phyloP scores from a whole-genome alignment of 2,329 filamentous ascomycete species.

The Penicillium sp. region DNA sequence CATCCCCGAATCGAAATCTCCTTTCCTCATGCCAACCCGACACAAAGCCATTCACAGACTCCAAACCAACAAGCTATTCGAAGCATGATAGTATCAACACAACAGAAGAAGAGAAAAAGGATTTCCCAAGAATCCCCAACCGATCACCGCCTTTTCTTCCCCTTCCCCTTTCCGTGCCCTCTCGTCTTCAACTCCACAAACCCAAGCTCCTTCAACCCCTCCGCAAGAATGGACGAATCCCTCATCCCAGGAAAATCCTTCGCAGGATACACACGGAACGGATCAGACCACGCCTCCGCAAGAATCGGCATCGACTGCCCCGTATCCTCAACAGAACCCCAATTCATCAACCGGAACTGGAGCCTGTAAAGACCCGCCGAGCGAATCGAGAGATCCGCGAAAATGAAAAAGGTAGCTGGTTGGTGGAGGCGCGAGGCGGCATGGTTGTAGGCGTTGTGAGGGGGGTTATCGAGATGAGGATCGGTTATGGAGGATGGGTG shows the following conservation, averaged over 20 bases:
- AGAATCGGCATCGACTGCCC: slow-evolving; percentile 41
- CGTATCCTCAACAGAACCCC: slow-evolving; percentile 36
- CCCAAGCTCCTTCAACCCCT: slow-evolving; percentile 43
- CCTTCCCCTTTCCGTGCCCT: slow-evolving; percentile 38
- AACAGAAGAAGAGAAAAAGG: neutral
- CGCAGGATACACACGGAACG: slow-evolving; percentile 44
- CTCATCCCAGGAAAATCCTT: slow-evolving; percentile 49
- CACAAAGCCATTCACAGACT: neutral
- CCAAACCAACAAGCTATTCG: neutral
- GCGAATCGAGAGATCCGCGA: slow-evolving; percentile 49
- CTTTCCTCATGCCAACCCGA: neutral
- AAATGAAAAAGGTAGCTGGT: slow-evolving; percentile 50
- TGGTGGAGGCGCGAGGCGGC: slow-evolving; percentile 21
- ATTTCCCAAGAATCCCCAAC: neutral
- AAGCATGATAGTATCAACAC: neutral
- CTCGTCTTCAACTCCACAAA: slow-evolving; percentile 45
- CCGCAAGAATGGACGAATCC: slow-evolving; percentile 41
- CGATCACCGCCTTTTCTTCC: slow-evolving; percentile 26
- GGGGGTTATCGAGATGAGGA: neutral
- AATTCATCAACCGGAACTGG: slow-evolving; percentile 49
- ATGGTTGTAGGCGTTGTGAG: slow-evolving; percentile 7
- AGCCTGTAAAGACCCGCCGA: slow-evolving; percentile 47
- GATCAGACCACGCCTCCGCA: slow-evolving; percentile 42
- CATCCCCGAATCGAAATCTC: neutral
- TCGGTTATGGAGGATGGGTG: slow-evolving; percentile 33